These are phyloP conservation scores for Lecanicillium sp. DNA, from an alignment of 2,329 filamentous ascomycete species.

Conservation along the genomic window DNA sequence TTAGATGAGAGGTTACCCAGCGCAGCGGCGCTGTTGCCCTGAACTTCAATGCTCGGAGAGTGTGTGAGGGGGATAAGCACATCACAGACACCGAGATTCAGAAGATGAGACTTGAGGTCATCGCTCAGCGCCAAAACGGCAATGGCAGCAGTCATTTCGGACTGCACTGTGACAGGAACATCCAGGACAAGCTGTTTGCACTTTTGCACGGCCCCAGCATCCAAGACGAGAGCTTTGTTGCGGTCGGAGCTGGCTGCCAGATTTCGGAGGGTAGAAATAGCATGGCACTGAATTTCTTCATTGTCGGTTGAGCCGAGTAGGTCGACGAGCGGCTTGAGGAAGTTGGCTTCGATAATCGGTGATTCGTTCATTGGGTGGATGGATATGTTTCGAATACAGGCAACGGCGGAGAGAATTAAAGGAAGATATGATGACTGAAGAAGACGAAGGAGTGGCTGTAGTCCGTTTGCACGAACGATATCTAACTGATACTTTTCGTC, in stretches of 20 bases:
- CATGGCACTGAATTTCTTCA: conserved; percentile 97
- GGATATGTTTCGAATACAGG: conserved; percentile 97
- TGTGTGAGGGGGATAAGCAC: conserved; percentile 92
- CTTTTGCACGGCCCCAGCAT: conserved; percentile 94
- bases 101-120: conserved; percentile 83
- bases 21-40: conserved; percentile 94
- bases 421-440: conserved; percentile 93
- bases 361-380: conserved; percentile 98
- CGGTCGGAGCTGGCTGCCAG: conserved; percentile 92
- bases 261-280: conserved; percentile 93
- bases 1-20: conserved; percentile 95
- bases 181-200: conserved; percentile 95
- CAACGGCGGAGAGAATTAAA: conserved; percentile 90
- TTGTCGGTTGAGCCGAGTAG: conserved; percentile 92
- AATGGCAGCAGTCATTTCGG: conserved; percentile 99
- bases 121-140: conserved; percentile 92
- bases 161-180: conserved; percentile 89
- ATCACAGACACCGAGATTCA: conserved; percentile 91
- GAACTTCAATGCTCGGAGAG: conserved; percentile 93
- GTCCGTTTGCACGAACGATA: conserved; percentile 82
- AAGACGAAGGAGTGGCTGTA: conserved; percentile 77
- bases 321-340: conserved; percentile 87
- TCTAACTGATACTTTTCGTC: conserved; percentile 99
- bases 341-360: conserved; percentile 95
- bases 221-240: conserved; percentile 95